Evolutionary conservation across 768 basidiomycete genomes (phyloP), one percentile per base, ranked within the genome.

Genomic region (Rossbeevera mucosa): DNA sequence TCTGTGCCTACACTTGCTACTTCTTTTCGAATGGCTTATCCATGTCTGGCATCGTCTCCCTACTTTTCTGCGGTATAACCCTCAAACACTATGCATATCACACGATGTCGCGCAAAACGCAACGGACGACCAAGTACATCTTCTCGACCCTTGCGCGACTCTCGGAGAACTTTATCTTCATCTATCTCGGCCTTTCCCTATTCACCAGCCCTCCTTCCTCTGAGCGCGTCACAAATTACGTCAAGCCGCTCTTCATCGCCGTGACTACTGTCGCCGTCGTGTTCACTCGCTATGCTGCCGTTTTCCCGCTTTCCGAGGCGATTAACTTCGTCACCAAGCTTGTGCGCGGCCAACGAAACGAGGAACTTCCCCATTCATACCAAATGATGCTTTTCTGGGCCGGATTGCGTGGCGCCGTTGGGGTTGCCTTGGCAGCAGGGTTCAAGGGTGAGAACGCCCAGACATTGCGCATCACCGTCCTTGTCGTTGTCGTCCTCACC

Each of bases 341-440:
- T 54, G 85, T 81, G 2, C 82, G 91, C 1, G 93, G 93, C 1
- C 90, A 94, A 63, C 81, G 93, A 38, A 73, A 79, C 21, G 94
- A 96, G 58, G 94, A 97, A 60, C 74, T 99, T 5, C 94, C 96
- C 1, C 94, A 98, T 69, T 94, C 93, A 11, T 97, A 99, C 64
- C 94, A 97, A 62, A 95, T 98, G 91, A 96, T 98, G 94, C 74
- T 98, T 14, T 98, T 98, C 72, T 99, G 95, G 96, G 95, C 95
- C 1, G 95, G 95, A 5, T 73, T 99, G 49, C 79, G 96, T 25
- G 96, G 96, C 30, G 96, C 96, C 0, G 96, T 99, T 40, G 96
- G 96, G 33, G 96, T 99, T 20, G 96, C 96, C 4, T 81, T 99
- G 26, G 96, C 96, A 1, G 90, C 93, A 2, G 94, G 94, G 2